These are phyloP conservation scores for Euphrasia arctica DNA, from an alignment of 305 asterid genomes.

Conservation along the genomic window DNA sequence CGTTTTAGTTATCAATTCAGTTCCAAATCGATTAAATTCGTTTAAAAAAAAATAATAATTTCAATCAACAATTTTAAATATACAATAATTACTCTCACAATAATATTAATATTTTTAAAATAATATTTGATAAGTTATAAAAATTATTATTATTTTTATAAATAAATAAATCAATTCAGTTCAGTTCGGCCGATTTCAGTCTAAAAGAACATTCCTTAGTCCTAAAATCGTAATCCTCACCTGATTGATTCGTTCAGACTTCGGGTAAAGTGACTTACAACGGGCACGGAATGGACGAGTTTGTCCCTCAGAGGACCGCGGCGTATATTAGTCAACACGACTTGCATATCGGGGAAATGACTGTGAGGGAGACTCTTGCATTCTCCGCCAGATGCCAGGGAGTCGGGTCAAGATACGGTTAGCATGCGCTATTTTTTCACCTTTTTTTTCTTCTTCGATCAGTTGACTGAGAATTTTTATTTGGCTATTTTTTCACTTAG, in stretches of 20 bases:
- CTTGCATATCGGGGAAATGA: slow-evolving; percentile 85
- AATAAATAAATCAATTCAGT: too few relatives aligned
- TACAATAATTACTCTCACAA: too few relatives aligned
- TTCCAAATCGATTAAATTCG: too few relatives aligned
- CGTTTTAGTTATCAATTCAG: too few relatives aligned
- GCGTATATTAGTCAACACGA: slow-evolving; percentile 77
- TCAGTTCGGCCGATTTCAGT: too few relatives aligned
- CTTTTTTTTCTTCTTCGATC: background rate
- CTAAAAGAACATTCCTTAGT: too few relatives aligned
- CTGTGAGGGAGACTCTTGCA: slow-evolving; percentile 77
- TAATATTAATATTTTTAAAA: too few relatives aligned
- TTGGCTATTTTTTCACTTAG: too few relatives aligned
- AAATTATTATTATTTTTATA: too few relatives aligned
- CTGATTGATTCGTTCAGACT: slow-evolving; percentile 27
- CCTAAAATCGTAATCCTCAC: background rate
- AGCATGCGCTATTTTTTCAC: slow-evolving; percentile 17
- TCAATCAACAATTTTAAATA: too few relatives aligned
- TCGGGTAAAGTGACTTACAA: slow-evolving; percentile 66
- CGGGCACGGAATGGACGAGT: slow-evolving; percentile 68
- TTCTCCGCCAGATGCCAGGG: slow-evolving; percentile 89
- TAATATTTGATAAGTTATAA: too few relatives aligned
- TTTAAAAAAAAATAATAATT: too few relatives aligned
- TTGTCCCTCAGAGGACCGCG: slow-evolving; percentile 65
- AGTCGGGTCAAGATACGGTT: slow-evolving; percentile 83
- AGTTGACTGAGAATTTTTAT: background rate